Base-by-base conservation (phyloP, 805 yeast species). In the Ogataea philodendri region DNA sequence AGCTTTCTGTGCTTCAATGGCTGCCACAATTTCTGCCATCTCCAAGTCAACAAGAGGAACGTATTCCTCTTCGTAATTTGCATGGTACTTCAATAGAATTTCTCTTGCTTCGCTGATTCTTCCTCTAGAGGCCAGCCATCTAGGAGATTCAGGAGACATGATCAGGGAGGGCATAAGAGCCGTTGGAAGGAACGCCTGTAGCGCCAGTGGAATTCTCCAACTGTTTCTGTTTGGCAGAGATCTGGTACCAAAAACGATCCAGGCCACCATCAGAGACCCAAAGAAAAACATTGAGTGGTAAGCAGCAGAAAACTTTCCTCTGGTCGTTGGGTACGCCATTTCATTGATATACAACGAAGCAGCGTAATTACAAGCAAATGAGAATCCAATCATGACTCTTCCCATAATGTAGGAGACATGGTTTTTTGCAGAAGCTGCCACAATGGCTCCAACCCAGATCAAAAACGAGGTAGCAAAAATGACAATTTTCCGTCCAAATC, bases 231-330 rank as follows among this genome's bases (percentile, higher is more conserved):
- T 38, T 5, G 37, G 15, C 16, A 60, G 38, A 20, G 47, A 41
- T 38, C 65, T 54, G 11, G 70, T 63, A 29, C 69, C 70, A 37
- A 60, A 67, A 7, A 69, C 62, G 27, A 62, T 60, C 69, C 69
- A 65, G 8, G 71, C 67, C 5, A 67, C 68, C 27, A 66, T 43
- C 26, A 62, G 41, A 9, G 70, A 67, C 7, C 71, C 72, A 28
- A 66, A 49, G 35, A 63, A 63, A 64, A 67, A 66, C 42, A 65
- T 62, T 11, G 63, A 53, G 39, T 66, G 66, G 48, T 63, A 66
- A 19, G 55, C 56, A 18, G 65, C 56, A 22, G 64, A 54, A 22
- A 52, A 48, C 26, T 43, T 45, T 15, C 52, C 51, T 46, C 64
- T 50, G 29, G 57, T 55, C 6, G 54, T 47, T 6, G 71, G 70